Conservation (phyloP, 1,139 yeast genomes). For the Pichia terricola region DNA sequence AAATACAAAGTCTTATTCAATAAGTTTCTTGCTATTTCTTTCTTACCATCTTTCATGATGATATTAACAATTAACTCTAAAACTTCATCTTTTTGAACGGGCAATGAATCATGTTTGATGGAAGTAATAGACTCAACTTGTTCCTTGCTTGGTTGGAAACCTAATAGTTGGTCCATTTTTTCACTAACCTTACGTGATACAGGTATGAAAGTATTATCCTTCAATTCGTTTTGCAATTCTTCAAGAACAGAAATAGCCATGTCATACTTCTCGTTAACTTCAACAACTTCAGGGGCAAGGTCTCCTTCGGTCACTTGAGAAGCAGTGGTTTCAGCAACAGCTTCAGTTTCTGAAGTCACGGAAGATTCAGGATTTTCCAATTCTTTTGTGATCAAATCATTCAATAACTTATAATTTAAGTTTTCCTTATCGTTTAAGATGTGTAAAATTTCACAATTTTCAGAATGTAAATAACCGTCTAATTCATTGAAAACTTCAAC, state of each 20-base stretch:
- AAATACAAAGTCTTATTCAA: slow-evolving; percentile 74
- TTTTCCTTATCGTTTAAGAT: slow-evolving; percentile 17
- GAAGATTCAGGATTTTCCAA: slow-evolving; percentile 13
- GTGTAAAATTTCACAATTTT: too few species aligned
- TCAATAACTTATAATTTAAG: slow-evolving; percentile 15
- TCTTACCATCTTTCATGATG: slow-evolving; percentile 90
- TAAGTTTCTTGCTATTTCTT: slow-evolving; percentile 66
- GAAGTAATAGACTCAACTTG: slow-evolving; percentile 49
- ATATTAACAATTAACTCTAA: slow-evolving; percentile 73
- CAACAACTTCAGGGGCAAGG: slow-evolving; percentile 15
- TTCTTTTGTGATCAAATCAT: slow-evolving; percentile 13
- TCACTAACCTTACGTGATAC: slow-evolving; percentile 18
- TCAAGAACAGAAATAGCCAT: slow-evolving; percentile 56
- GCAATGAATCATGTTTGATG: slow-evolving; percentile 46
- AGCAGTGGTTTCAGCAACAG: not conserved
- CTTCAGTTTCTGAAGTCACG: slow-evolving; percentile 13
- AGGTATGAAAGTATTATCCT: slow-evolving; percentile 26
- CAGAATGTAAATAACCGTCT: slow-evolving; percentile 16
- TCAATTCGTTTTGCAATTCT: slow-evolving; percentile 40
- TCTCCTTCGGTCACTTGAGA: too few species aligned
- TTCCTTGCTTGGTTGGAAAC: slow-evolving; percentile 47
- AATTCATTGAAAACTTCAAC: slow-evolving; percentile 12
- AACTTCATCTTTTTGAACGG: slow-evolving; percentile 56
- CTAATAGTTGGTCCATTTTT: slow-evolving; percentile 24
- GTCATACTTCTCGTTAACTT: slow-evolving; percentile 50